A percentile compares a stretch with the other conserved stretches of the same genome.
Evolutionary conservation across 805 yeast species (phyloP).

Genomic region (Alloascoidea africana): DNA sequence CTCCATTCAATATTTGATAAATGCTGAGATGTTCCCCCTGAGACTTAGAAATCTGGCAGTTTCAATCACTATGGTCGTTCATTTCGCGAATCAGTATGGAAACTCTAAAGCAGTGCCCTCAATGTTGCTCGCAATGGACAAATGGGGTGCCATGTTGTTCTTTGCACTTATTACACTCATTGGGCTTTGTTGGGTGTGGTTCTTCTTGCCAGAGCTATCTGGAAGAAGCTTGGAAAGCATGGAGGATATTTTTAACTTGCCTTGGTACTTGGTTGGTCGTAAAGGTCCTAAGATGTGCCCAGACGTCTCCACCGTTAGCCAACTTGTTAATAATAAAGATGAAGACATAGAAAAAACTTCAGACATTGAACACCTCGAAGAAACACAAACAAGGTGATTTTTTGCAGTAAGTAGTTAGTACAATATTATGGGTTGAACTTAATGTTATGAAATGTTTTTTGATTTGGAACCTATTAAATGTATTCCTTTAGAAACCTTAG

Average conservation of each 20-base stretch:
- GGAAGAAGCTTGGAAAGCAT: slow-evolving; percentile 37
- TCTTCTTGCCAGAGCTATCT: slow-evolving; percentile 33
- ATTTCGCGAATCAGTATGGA: slow-evolving; percentile 41
- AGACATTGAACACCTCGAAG: too few relatives aligned
- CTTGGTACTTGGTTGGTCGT: slow-evolving; percentile 45
- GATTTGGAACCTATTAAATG: too few relatives aligned
- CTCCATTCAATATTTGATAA: slow-evolving; percentile 36
- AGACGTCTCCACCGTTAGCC: slow-evolving; percentile 26
- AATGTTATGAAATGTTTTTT: too few relatives aligned
- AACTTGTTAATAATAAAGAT: slow-evolving; percentile 8
- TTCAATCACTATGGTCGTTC: slow-evolving; percentile 36
- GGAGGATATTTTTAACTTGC: slow-evolving; percentile 35
- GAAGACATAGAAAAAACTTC: too few relatives aligned
- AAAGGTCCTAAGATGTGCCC: slow-evolving; percentile 36
- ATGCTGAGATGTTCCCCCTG: slow-evolving; percentile 40
- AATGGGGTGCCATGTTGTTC: slow-evolving; percentile 36
- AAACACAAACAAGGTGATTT: too few relatives aligned
- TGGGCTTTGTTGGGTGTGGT: slow-evolving; percentile 31
- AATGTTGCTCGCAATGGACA: slow-evolving; percentile 29
- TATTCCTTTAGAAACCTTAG: too few relatives aligned
- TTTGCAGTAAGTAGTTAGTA: too few relatives aligned
- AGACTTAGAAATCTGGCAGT: slow-evolving; percentile 33
- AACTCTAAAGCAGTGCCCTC: slow-evolving; percentile 39
- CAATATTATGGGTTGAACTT: too few relatives aligned
- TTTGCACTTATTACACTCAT: slow-evolving; percentile 27